Evolutionary conservation across 176 grass and related monocot genomes (phyloP).

Genomic region (Bromus sterilis): DNA sequence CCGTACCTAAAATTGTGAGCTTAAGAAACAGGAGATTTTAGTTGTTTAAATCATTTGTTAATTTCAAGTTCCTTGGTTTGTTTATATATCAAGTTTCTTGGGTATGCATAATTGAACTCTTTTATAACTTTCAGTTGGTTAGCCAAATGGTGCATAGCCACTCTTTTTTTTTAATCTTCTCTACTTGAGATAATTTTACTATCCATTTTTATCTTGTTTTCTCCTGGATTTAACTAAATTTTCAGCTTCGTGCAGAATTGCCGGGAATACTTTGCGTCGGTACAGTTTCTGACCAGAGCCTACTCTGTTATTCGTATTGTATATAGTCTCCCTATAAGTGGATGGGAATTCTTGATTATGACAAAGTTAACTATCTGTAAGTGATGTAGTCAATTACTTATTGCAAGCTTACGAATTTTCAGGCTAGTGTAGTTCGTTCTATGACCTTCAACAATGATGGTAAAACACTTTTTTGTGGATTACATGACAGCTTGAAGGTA

Average conservation of each 20-base stretch:
- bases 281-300: conserved; percentile 19
- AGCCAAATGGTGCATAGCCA: conserved; percentile 3
- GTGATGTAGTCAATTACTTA: conserved; percentile 27
- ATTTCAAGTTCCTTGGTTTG: conserved; percentile 2
- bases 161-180: neutral
- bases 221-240: conserved; percentile 11
- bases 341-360: neutral
- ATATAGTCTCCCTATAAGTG: conserved; percentile 15
- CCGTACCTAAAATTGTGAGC: neutral
- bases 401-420: conserved; percentile 23
- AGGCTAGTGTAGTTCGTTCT: conserved; percentile 71
- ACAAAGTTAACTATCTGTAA: conserved; percentile 6
- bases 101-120: neutral
- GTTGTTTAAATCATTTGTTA: neutral
- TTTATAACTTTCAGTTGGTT: neutral
- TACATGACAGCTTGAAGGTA: conserved; percentile 97
- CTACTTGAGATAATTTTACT: neutral
- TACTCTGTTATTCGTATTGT: neutral
- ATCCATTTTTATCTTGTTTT: neutral
- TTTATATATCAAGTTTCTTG: neutral
- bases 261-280: conserved; percentile 29
- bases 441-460: conserved; percentile 91
- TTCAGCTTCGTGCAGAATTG: conserved; percentile 37
- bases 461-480: conserved; percentile 81
- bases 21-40: neutral